phyloP scores from a whole-genome alignment of 306 rosid genomes.

The Quercus bicolor region DNA sequence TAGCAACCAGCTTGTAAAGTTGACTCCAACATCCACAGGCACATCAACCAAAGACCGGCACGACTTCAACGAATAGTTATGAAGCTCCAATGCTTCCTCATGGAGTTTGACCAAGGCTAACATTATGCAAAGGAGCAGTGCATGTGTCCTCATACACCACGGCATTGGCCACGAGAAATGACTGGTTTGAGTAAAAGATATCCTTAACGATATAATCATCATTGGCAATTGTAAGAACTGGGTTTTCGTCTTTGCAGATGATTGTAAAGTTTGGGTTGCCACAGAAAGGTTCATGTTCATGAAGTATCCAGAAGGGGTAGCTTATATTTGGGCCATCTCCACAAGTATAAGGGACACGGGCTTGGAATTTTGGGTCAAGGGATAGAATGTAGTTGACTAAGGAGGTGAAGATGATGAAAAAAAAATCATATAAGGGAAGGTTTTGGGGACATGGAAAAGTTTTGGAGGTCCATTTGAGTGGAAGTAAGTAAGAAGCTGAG shows the following conservation, averaged over 20 bases:
- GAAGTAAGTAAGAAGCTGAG: slow-evolving; percentile 22
- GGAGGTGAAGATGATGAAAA: slow-evolving; percentile 22
- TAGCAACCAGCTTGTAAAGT: slow-evolving; percentile 17
- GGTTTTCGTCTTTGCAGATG: slow-evolving; percentile 35
- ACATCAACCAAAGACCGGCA: slow-evolving; percentile 41
- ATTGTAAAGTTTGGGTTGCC: slow-evolving; percentile 53
- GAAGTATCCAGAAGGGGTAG: slow-evolving; percentile 66
- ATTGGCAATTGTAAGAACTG: slow-evolving; percentile 43
- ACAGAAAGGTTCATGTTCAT: slow-evolving; percentile 44
- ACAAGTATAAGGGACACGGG: slow-evolving; percentile 49
- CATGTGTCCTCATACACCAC: slow-evolving; percentile 31
- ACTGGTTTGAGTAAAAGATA: slow-evolving; percentile 47
- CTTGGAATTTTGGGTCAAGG: slow-evolving; percentile 29
- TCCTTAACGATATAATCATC: slow-evolving; percentile 43
- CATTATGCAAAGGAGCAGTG: slow-evolving; percentile 48
- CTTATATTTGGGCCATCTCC: slow-evolving; percentile 47
- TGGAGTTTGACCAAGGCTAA: slow-evolving; percentile 47
- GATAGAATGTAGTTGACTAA: slow-evolving; percentile 18
- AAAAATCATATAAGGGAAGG: slow-evolving; percentile 14
- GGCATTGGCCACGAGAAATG: slow-evolving; percentile 33
- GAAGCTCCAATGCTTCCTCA: slow-evolving; percentile 31
- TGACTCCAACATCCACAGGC: slow-evolving; percentile 24
- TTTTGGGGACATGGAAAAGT: slow-evolving; percentile 20
- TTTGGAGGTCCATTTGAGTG: slow-evolving; percentile 33
- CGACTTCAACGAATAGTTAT: slow-evolving; percentile 30